phyloP scores from a whole-genome alignment of 1,284 basidiomycete species.

The Psilocybe mexicana region DNA sequence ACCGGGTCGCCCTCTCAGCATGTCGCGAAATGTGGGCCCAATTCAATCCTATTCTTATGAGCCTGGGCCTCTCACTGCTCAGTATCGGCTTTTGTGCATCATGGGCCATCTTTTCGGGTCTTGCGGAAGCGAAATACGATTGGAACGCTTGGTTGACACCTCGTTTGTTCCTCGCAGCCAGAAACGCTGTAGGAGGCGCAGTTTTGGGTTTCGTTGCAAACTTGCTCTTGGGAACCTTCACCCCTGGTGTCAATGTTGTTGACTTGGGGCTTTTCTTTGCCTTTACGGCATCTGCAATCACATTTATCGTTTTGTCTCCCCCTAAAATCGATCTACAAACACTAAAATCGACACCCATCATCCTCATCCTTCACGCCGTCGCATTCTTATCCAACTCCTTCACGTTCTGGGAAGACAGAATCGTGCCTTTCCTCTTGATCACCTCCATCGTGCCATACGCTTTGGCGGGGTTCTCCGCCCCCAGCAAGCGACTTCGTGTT shows the following conservation, averaged over 20 bases:
- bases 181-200: slow-evolving; percentile 42
- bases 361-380: slow-evolving; percentile 68
- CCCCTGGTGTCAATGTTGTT: slow-evolving; percentile 44
- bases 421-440: slow-evolving; percentile 74
- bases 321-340: slow-evolving; percentile 29
- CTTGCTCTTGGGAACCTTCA: slow-evolving; percentile 31
- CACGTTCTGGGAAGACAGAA: slow-evolving; percentile 93
- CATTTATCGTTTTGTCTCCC: slow-evolving; percentile 38
- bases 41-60: slow-evolving; percentile 83
- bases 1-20: slow-evolving; percentile 62
- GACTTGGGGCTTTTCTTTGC: slow-evolving; percentile 49
- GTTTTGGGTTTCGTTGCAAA: slow-evolving; percentile 41
- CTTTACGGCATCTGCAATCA: slow-evolving; percentile 40
- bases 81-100: slow-evolving; percentile 45
- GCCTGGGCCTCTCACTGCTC: slow-evolving; percentile 60
- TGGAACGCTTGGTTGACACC: slow-evolving; percentile 45
- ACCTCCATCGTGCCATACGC: slow-evolving; percentile 47
- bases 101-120: slow-evolving; percentile 48
- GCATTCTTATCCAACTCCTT: slow-evolving; percentile 92
- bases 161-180: slow-evolving; percentile 34
- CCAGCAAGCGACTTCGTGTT: slow-evolving; percentile 67
- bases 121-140: slow-evolving; percentile 35
- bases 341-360: slow-evolving; percentile 39
- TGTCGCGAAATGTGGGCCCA: slow-evolving; percentile 94
- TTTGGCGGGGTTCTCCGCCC: slow-evolving; percentile 63